Conservation (phyloP, 306 rosid species). For the Prinsepia uniflora region DNA sequence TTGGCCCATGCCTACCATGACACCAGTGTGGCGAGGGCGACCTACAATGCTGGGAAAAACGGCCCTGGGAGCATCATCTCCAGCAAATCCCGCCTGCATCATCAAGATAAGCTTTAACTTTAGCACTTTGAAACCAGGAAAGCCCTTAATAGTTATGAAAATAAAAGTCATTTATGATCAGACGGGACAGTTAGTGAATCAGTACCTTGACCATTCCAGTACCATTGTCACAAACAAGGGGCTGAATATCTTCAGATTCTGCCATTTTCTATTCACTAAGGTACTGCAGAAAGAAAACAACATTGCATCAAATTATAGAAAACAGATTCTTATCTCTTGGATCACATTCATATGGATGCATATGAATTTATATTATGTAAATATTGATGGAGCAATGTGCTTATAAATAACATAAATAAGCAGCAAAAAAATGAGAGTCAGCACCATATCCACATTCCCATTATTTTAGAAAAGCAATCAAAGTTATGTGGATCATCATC, state of each 20-base stretch:
- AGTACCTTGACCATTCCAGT: conserved; percentile 96
- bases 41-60: conserved; percentile 98
- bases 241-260: conserved; percentile 89
- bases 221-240: conserved; percentile 95
- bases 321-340: neutral
- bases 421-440: neutral
- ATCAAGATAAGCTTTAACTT: conserved; percentile 5
- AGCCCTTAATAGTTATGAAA: neutral
- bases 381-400: neutral
- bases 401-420: neutral
- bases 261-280: conserved; percentile 48
- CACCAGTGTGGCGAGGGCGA: conserved; percentile 95
- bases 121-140: neutral
- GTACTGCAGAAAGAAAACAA: conserved; percentile 30
- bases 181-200: conserved; percentile 16
- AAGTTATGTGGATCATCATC: neutral
- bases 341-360: conserved; percentile 5
- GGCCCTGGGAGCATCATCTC: conserved; percentile 98
- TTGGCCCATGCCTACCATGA: conserved; percentile 99
- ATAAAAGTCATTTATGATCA: neutral
- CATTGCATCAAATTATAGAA: neutral
- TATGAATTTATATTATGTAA: neutral
- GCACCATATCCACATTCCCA: no score
- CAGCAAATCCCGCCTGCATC: conserved; percentile 92
- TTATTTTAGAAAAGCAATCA: no score